These are phyloP conservation scores for Xylaria palmicola DNA, from an alignment of 495 filamentous ascomycete species.

Conservation along the genomic window DNA sequence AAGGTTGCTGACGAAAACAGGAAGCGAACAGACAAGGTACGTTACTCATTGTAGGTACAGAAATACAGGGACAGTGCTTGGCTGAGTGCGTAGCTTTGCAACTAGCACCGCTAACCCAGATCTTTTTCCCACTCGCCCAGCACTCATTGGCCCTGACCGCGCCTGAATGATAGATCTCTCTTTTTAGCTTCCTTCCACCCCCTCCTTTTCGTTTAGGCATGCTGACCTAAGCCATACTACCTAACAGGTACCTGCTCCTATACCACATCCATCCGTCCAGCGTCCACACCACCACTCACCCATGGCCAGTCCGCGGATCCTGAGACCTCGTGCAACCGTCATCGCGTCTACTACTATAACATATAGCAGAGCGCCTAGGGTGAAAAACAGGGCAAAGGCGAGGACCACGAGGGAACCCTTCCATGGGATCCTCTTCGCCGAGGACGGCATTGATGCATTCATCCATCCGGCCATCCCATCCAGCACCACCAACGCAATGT, in stretches of 20 bases:
- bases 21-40: too few species aligned
- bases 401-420: background rate
- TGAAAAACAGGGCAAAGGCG: background rate
- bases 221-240: slow-evolving; percentile 15
- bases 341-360: too few species aligned
- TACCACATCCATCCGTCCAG: slow-evolving; percentile 20
- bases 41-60: background rate
- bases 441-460: too few species aligned
- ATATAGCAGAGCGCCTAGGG: slow-evolving; percentile 14
- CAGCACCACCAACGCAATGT: background rate
- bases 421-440: background rate
- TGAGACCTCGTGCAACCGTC: slow-evolving; percentile 32
- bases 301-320: too few species aligned
- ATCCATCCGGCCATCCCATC: too few species aligned
- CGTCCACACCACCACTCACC: slow-evolving; percentile 25
- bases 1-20: too few species aligned
- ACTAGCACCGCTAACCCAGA: slow-evolving; percentile 4
- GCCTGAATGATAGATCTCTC: slow-evolving; percentile 22
- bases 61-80: slow-evolving; percentile 1
- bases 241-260: background rate
- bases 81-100: slow-evolving; percentile 4
- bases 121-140: slow-evolving; percentile 2
- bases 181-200: slow-evolving; percentile 1
- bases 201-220: slow-evolving; percentile 11
- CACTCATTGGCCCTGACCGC: slow-evolving; percentile 7